These are phyloP conservation scores for Martiniozyma asiatica DNA, from an alignment of 1,139 yeast genomes.

Conservation along the genomic window DNA sequence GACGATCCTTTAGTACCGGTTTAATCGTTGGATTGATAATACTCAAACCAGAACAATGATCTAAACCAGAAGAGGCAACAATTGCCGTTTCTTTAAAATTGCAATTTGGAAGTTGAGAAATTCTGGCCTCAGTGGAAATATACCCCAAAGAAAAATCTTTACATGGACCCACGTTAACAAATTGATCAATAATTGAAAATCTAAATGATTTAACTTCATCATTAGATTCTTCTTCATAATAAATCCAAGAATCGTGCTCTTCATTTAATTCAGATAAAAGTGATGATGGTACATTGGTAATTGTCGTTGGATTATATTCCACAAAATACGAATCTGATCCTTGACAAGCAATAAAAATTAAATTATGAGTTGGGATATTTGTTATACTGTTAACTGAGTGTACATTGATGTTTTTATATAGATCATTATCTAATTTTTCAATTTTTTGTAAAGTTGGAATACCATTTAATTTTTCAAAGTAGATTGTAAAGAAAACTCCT, in stretches of 20 bases:
- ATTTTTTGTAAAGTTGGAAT: constrained; percentile 16
- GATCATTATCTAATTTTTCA: constrained; percentile 9
- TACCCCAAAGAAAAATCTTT: constrained; percentile 58
- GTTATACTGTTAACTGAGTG: constrained; percentile 18
- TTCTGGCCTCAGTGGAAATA: constrained; percentile 40
- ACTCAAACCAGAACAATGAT: constrained; percentile 38
- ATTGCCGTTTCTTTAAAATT: constrained; percentile 53
- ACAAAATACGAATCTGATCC: constrained; percentile 32
- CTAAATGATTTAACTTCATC: constrained; percentile 17
- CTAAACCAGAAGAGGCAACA: constrained; percentile 61
- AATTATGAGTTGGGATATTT: constrained; percentile 14
- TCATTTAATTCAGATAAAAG: constrained; percentile 17
- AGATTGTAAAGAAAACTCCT: constrained; percentile 41
- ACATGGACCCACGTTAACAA: constrained; percentile 66
- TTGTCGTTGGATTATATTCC: constrained; percentile 6
- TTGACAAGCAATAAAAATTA: constrained; percentile 31
- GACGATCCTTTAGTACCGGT: constrained; percentile 54
- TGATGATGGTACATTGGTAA: constrained; percentile 4
- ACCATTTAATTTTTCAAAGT: constrained; percentile 31
- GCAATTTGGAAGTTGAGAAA: constrained; percentile 58
- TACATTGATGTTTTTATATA: constrained; percentile 12
- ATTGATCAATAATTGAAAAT: constrained; percentile 38
- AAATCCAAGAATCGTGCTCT: constrained; percentile 26
- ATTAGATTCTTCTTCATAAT: constrained; percentile 14
- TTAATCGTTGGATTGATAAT: constrained; percentile 53